phyloP scores from a whole-genome alignment of 805 yeast genomes.

The Candida broadrunensis region DNA sequence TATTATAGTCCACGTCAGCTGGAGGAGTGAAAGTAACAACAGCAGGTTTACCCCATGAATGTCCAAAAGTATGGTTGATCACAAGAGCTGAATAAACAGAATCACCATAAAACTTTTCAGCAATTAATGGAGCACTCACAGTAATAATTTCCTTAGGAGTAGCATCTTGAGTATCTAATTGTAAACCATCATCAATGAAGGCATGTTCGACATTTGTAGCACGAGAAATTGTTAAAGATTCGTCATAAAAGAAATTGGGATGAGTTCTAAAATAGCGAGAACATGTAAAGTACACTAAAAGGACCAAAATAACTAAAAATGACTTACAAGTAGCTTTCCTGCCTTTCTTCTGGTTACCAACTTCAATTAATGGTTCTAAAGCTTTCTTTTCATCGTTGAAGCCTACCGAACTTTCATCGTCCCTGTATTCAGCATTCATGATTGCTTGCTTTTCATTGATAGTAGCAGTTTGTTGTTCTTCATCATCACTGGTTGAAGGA shows the following conservation, averaged over 20 bases:
- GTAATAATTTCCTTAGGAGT: constrained; percentile 1
- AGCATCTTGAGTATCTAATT: neutral
- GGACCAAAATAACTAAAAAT: neutral
- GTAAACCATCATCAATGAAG: neutral
- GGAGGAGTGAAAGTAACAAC: constrained; percentile 43
- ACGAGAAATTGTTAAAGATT: too few species aligned
- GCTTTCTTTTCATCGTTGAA: neutral
- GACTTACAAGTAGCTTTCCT: neutral
- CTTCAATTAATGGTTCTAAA: neutral
- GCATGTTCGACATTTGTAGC: neutral
- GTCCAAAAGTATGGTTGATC: constrained; percentile 49
- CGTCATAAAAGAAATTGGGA: too few species aligned
- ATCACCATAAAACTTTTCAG: constrained; percentile 13
- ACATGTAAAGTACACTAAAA: neutral
- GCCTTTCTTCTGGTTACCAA: neutral
- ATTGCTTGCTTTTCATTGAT: neutral
- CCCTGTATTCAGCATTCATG: neutral
- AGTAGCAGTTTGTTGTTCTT: neutral
- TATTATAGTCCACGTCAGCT: constrained; percentile 38
- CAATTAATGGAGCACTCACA: neutral
- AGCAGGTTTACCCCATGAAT: constrained; percentile 60
- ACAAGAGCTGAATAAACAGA: constrained; percentile 41
- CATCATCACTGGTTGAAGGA: neutral
- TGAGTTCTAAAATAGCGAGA: neutral
- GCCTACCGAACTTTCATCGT: neutral